phyloP scores from a whole-genome alignment of 768 basidiomycete species.

The Phaeotremella skinneri region DNA sequence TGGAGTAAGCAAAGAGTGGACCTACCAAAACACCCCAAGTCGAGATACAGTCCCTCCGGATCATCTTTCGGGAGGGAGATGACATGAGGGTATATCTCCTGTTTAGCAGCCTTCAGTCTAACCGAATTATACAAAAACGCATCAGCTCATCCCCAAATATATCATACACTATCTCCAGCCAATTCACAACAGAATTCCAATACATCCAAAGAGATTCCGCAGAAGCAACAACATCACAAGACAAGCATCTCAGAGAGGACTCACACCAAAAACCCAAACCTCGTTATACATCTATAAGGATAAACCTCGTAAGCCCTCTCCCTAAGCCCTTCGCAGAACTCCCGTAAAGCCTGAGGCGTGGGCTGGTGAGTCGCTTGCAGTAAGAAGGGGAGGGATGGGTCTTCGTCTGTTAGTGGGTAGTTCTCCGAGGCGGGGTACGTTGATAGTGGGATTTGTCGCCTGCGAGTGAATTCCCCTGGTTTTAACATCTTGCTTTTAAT shows the following conservation, averaged over 20 bases:
- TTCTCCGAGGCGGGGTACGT: not conserved
- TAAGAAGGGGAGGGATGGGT: not conserved
- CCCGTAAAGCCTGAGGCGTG: not conserved
- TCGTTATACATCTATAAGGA: not conserved
- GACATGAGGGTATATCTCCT: slow-evolving; percentile 1
- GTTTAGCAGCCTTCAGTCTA: not conserved
- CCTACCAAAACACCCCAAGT: slow-evolving; percentile 3
- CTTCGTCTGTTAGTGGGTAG: not conserved
- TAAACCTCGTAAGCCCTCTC: not conserved
- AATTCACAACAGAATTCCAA: too few species aligned
- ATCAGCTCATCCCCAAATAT: not conserved
- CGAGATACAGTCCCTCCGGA: not conserved
- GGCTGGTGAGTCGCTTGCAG: not conserved
- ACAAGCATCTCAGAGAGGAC: too few species aligned
- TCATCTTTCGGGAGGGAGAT: not conserved
- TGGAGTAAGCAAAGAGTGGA: too few species aligned
- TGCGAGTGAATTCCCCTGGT: not conserved
- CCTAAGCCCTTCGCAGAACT: not conserved
- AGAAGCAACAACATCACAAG: too few species aligned
- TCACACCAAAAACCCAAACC: slow-evolving; percentile 3
- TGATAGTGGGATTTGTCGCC: not conserved
- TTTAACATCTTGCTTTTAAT: too few species aligned
- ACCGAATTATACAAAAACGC: not conserved
- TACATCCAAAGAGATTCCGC: too few species aligned
- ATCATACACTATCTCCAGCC: not conserved